These are phyloP conservation scores for Musa troglodytarum DNA, from an alignment of 176 grass and related monocot genomes.

Conservation along the genomic window DNA sequence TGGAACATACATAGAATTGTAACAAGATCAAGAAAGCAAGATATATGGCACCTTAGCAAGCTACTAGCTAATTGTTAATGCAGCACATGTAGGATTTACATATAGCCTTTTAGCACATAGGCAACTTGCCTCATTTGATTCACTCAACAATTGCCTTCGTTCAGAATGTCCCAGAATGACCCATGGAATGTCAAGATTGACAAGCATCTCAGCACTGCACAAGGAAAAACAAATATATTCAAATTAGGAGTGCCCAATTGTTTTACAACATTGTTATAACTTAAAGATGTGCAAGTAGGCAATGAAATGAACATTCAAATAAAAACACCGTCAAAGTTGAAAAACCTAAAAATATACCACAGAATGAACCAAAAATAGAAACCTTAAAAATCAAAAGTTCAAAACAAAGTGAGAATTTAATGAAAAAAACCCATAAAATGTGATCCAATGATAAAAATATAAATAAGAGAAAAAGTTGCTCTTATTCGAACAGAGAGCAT, in stretches of 20 bases:
- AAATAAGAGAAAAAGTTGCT: background rate
- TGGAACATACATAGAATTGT: no score
- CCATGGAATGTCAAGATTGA: slow-evolving; percentile 71
- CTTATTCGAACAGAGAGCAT: no score
- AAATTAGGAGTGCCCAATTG: background rate
- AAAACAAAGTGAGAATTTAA: no score
- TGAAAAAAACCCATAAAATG: background rate
- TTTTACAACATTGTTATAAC: background rate
- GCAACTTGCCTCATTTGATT: slow-evolving; percentile 62
- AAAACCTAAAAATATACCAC: no score
- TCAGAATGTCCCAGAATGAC: slow-evolving; percentile 92
- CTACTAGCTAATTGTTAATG: background rate
- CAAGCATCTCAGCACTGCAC: slow-evolving; percentile 65
- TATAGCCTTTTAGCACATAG: background rate
- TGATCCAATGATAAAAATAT: background rate
- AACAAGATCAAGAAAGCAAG: no score
- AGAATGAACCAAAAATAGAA: no score
- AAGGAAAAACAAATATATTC: background rate
- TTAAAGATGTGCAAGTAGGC: background rate
- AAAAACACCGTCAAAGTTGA: background rate
- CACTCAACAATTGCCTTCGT: slow-evolving; percentile 52
- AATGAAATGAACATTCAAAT: background rate
- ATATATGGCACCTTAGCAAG: no score
- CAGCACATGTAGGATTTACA: background rate
- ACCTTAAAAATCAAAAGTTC: no score